These are phyloP conservation scores for Suillus plorans DNA, from an alignment of 768 basidiomycete species.

Conservation along the genomic window DNA sequence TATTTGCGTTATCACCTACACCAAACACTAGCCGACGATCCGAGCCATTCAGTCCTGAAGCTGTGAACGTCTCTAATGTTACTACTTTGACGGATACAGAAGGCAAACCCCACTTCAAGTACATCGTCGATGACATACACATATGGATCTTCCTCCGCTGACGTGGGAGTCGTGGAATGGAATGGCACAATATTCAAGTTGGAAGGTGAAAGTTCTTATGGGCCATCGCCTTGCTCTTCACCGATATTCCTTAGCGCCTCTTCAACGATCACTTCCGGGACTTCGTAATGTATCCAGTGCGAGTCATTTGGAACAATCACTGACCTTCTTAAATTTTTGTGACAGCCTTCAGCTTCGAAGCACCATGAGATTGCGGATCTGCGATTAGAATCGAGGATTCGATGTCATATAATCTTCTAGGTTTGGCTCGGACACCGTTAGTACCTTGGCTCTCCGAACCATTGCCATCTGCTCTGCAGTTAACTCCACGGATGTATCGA, in stretches of 20 bases:
- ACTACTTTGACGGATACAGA: no score
- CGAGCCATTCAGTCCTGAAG: no score
- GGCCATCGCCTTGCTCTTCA: not conserved
- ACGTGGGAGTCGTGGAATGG: no score
- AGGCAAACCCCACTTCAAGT: no score
- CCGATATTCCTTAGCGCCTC: constrained; percentile 7
- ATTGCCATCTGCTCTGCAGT: not conserved
- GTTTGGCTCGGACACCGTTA: not conserved
- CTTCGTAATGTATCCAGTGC: constrained; percentile 20
- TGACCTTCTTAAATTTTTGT: constrained; percentile 10
- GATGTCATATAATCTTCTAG: constrained; percentile 3
- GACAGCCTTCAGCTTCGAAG: constrained; percentile 10
- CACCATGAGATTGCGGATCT: constrained; percentile 3
- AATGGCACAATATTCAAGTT: no score
- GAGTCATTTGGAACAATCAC: constrained; percentile 10
- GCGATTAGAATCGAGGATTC: constrained; percentile 12
- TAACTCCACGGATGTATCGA: constrained; percentile 16
- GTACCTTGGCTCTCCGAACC: not conserved
- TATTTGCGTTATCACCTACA: no score
- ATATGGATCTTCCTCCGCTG: no score
- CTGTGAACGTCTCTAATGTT: no score
- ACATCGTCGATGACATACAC: no score
- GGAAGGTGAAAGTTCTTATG: not conserved
- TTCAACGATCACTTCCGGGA: constrained; percentile 16
- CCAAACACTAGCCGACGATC: no score